Evolutionary conservation across 106 monocot genomes (phyloP), one percentile per base, ranked within the genome.

Genomic region (Agapanthus africanus): DNA sequence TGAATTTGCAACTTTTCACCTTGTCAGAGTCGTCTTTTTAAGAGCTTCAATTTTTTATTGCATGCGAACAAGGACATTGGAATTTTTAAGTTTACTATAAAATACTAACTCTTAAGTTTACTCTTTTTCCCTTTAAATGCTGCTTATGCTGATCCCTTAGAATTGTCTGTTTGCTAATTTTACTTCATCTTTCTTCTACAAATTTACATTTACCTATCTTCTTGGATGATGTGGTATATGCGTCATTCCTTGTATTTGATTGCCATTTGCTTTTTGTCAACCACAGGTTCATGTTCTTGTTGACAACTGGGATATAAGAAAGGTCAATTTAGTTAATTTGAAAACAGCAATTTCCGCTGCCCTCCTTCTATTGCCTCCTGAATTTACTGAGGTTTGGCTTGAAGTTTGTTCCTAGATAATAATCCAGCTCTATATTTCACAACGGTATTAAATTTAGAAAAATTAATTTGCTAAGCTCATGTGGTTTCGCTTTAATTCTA

Each of bases 241-340:
- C 60, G 35, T 34, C 19, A 35, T 35, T 61, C 32, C 6, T 19
- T 61, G 34, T 61, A 1, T 56, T 10, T 16, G 26, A 11, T 28
- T 52, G 4, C 21, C 4, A n/a, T n/a, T n/a, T n/a, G n/a, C n/a
- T n/a, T 28, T 77, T 28, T 47, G 38, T 39, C 73, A 68, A 23
- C 51, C 65, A 36, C 72, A 99, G 92, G 92, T 1, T 68, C 74
- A 35, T 64, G 28, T 87, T 72, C 76, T 97, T 73, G 52, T 87
- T 65, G 97, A 97, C 72, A 82, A 97, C 62, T 87, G 82, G 81
- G 89, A 85, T 27, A 81, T 97, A 57, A 54, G 72, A 52, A 92
- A 89, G 72, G 82, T 89, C 31, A 97, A 97, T 67, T 54, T 74
- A 36, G 70, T 97, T 71, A 97, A 97, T 49, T 72, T 97, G 67